Percentiles rank a stretch among this genome's conserved stretches.
Conservation (phyloP, 371 early-diverging fungal species). For the Mucor plumbeus region DNA sequence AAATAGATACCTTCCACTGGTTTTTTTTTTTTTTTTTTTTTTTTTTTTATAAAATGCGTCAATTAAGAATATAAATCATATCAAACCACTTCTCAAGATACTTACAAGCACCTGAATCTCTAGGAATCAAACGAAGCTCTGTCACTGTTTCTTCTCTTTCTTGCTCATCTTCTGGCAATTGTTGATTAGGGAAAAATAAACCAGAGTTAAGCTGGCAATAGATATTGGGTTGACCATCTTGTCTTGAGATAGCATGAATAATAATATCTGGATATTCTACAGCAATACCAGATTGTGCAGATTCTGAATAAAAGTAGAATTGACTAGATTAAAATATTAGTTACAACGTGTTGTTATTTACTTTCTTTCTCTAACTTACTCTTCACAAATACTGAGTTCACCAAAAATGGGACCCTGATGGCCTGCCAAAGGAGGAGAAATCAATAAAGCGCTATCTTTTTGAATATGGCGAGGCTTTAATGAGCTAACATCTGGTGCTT, state of each 20-base stretch:
- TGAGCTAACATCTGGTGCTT: constrained; percentile 39
- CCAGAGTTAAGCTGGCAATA: constrained; percentile 77
- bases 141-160: constrained; percentile 61
- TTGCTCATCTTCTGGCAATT: constrained; percentile 55
- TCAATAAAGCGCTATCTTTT: constrained; percentile 34
- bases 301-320: constrained; percentile 60
- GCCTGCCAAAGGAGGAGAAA: constrained; percentile 50
- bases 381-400: constrained; percentile 46
- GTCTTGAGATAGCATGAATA: constrained; percentile 82
- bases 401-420: constrained; percentile 37
- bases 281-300: constrained; percentile 55
- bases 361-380: constrained; percentile 28
- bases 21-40: no score
- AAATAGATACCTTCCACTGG: constrained; percentile 78
- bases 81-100: neutral
- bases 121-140: constrained; percentile 73
- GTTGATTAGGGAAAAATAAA: constrained; percentile 47
- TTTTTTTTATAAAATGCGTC: no score
- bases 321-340: constrained; percentile 26
- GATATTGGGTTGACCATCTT: constrained; percentile 64
- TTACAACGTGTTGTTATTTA: neutral
- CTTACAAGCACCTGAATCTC: constrained; percentile 65
- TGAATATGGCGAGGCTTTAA: constrained; percentile 43
- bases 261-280: constrained; percentile 79
- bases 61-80: no score